Percentiles rank a stretch among this genome's conserved stretches.
These are phyloP conservation scores for Sabuloglossum arenarium DNA, from an alignment of 495 filamentous ascomycete genomes.

Conservation along the genomic window DNA sequence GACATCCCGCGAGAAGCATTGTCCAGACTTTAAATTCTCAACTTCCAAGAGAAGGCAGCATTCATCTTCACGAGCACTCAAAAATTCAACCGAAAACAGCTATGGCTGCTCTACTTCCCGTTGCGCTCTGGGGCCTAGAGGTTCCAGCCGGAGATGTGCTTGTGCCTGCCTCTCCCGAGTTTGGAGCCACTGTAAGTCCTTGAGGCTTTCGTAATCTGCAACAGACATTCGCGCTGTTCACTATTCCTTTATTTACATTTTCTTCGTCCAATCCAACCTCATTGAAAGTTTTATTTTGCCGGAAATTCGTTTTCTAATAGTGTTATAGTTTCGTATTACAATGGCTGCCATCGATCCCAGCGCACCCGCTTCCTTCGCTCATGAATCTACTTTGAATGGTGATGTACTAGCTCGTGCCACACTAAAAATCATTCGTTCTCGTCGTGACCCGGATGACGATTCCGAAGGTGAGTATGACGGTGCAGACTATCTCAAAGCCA, in stretches of 20 bases:
- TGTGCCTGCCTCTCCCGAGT: conserved; percentile 50
- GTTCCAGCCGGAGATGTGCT: conserved; percentile 61
- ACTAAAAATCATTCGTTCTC: conserved; percentile 62
- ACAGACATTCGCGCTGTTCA: neutral
- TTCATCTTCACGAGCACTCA: neutral
- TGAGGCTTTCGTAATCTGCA: neutral
- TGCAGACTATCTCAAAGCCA: conserved; percentile 32
- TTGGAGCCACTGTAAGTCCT: conserved; percentile 59
- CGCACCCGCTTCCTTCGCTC: conserved; percentile 34
- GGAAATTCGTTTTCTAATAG: conserved; percentile 6
- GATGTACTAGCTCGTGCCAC: conserved; percentile 52
- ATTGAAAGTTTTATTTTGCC: neutral
- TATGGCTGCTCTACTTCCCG: conserved; percentile 42
- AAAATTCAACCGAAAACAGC: conserved; percentile 8
- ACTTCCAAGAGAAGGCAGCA: neutral
- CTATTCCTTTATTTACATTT: too few relatives aligned
- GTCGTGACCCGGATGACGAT: conserved; percentile 28
- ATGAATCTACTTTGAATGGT: conserved; percentile 37
- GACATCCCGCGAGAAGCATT: neutral
- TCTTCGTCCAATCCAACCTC: neutral
- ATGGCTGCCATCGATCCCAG: conserved; percentile 96
- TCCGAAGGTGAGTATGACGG: conserved; percentile 38
- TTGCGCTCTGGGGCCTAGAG: conserved; percentile 76
- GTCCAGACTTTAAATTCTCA: neutral
- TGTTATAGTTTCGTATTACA: conserved; percentile 67